These are phyloP conservation scores for Populus deltoides DNA, from an alignment of 345 rosid genomes.

Conservation along the genomic window DNA sequence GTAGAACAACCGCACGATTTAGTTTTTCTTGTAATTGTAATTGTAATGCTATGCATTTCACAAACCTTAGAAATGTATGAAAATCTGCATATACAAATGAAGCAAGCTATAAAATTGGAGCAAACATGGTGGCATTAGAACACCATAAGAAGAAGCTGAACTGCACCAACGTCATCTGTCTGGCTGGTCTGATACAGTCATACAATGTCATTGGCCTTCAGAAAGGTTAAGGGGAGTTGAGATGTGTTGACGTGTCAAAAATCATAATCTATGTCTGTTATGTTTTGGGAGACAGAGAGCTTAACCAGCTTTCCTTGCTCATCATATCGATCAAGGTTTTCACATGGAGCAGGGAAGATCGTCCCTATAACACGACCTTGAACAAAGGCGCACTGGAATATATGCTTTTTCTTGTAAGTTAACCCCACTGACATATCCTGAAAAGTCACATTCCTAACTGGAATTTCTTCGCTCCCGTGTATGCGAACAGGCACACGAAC, in stretches of 20 bases:
- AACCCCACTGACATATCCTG: constrained; percentile 84
- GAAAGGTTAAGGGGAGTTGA: not conserved
- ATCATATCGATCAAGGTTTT: constrained; percentile 82
- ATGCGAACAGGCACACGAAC: constrained; percentile 95
- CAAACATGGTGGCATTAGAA: not conserved
- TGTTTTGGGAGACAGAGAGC: constrained; percentile 61
- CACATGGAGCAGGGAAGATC: constrained; percentile 85
- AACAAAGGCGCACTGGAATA: constrained; percentile 86
- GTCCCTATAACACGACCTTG: constrained; percentile 85
- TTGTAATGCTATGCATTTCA: not conserved
- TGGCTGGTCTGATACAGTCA: constrained; percentile 6
- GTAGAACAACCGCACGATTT: too few species aligned
- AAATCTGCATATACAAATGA: constrained; percentile 23
- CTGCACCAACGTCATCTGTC: constrained; percentile 19
- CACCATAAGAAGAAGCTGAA: not conserved
- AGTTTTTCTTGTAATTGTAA: too few species aligned
- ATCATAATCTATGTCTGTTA: constrained; percentile 83
- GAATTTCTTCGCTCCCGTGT: constrained; percentile 87
- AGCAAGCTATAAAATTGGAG: constrained; percentile 6
- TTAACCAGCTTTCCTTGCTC: constrained; percentile 64
- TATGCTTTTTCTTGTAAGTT: constrained; percentile 90
- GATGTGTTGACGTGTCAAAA: constrained; percentile 32
- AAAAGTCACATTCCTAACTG: constrained; percentile 72
- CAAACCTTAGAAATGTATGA: constrained; percentile 9
- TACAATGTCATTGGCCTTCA: constrained; percentile 3